These are phyloP conservation scores for Malus sieversii DNA, from an alignment of 306 rosid genomes.

Conservation along the genomic window DNA sequence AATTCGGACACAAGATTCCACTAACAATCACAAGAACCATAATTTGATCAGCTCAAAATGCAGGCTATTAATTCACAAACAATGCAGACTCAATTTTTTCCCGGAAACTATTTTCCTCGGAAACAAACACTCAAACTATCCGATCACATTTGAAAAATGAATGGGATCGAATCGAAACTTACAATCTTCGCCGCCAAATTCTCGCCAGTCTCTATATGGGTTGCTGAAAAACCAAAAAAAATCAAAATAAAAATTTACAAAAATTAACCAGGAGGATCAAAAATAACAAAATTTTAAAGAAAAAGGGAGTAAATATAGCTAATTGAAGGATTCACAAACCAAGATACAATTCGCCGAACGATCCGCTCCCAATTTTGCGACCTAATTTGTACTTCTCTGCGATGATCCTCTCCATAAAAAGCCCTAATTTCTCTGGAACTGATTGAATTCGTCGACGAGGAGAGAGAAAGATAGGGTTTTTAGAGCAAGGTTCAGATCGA, in stretches of 20 bases:
- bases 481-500: neutral
- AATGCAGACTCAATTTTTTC: neutral
- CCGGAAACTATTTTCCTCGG: neutral
- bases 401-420: constrained; percentile 51
- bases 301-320: neutral
- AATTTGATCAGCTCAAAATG: neutral
- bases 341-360: constrained; percentile 62
- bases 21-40: neutral
- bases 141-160: neutral
- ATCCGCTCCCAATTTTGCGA: constrained; percentile 71
- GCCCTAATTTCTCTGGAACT: neutral
- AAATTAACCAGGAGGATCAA: neutral
- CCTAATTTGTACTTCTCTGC: constrained; percentile 62
- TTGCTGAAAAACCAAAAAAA: constrained; percentile 30
- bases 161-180: constrained; percentile 5
- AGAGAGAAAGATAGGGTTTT: neutral
- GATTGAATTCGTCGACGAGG: neutral
- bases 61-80: neutral
- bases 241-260: neutral
- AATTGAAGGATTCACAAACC: constrained; percentile 20
- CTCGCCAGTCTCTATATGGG: constrained; percentile 49
- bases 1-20: neutral
- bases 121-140: neutral
- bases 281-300: neutral
- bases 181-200: constrained; percentile 69